Evolutionary conservation across 495 filamentous ascomycete species (phyloP), one percentile per base, ranked within the genome.

Genomic region (Penicillium malachiteum): DNA sequence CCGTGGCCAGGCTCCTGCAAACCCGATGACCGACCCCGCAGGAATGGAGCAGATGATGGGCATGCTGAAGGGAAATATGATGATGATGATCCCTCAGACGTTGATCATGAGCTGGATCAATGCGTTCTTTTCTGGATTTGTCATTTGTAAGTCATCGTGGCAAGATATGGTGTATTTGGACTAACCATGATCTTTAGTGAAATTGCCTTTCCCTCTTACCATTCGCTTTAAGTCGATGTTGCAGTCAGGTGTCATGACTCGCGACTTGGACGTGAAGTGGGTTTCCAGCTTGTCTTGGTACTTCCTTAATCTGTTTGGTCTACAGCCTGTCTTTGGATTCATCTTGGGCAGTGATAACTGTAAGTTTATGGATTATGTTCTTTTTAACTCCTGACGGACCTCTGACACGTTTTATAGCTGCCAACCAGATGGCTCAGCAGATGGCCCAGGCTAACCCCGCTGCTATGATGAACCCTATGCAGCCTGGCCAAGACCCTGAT

Each of bases 31-130:
- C 34, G 94, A 98, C 72, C 94, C 94, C n/a, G 88, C 86, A 47
- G 91, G 89, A 46, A 98, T 97, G 95, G 95, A 97, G 67, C 92
- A 90, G 53, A 97, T 97, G 93, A 97, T 97, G 94, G 93, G 93
- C 53, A 96, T 96, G 91, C 90, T 97, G 85, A 98, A 97, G 84
- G 91, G 91, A 48, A 96, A 98, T 65, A 96, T 98, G 90, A 92
- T 93, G 60, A 97, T 96, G 94, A 97, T 98, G 81, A 91, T 98
- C 39, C 95, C 94, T 44, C 96, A 98, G 71, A 97, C 92, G 4
- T 72, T 97, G 71, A 97, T 97, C 59, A 98, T 98, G 94, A 91
- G 94, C 50, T 98, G 94, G 94, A 97, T 98, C 64, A 98, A 97
- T 78, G 91, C 94, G 0, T 97, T 97, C 71, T 98, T 98, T 65